Evolutionary conservation across 495 filamentous ascomycete species (phyloP), one percentile per base, ranked within the genome.

Genomic region (Barbatosphaeria neglecta): DNA sequence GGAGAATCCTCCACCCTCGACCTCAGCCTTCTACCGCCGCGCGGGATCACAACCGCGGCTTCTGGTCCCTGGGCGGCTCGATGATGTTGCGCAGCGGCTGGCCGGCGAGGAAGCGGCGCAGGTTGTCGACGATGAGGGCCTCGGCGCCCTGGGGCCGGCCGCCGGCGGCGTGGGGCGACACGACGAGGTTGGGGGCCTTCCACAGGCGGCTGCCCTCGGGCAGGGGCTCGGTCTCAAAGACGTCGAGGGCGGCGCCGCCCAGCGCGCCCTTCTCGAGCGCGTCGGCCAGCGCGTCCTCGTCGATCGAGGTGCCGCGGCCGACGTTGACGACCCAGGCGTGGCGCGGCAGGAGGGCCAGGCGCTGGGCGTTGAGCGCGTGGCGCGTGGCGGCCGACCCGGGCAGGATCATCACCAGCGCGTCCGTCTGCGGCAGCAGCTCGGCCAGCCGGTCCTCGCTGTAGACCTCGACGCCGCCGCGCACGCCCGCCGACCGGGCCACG

Each of bases 311-410:
- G 18, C 87, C 87, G 6, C 87, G 77, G 5, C 87, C 86, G 3
- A 88, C 90, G 58, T 93, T 93, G 15, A 90, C 77, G 44, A 90
- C 73, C 55, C 87, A 84, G 13, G 84, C 77, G 11, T 87, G 86
- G 51, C 76, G 73, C 57, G 87, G 89, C 74, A 90, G 82, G 59
- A 82, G 75, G 45, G 59, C 62, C 52, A 90, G 74, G 52, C 87
- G 74, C 40, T 71, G 69, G 15, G 68, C 72, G 40, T 75, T 79
- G 48, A 90, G 81, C 42, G 82, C 85, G 54, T 88, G 77, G 35
- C 66, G 66, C n/a, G 87, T 90, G 45, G 82, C 82, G 47, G 84
- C 63, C 13, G 57, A 52, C 2, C 69, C 69, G 0, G 86, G 84
- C 41, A 87, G 65, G 58, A 90, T 89, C 67, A 90, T 67, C 46